Conservation (phyloP, 768 basidiomycete species). For the Lentinus brumalis region DNA sequence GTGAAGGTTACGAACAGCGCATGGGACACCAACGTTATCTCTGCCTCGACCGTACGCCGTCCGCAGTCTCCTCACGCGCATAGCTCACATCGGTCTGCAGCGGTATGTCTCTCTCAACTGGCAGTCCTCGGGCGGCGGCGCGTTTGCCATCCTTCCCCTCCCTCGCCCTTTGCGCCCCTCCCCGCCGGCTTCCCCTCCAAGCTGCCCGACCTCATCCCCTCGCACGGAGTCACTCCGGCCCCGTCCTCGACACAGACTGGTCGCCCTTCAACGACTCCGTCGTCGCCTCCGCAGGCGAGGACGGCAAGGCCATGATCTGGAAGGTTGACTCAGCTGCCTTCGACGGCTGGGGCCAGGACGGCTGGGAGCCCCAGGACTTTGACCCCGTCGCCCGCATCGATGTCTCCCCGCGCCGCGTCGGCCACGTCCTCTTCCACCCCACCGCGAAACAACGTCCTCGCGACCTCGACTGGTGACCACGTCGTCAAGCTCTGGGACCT, state of each 20-base stretch:
- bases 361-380: constrained; percentile 81
- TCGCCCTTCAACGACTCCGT: constrained; percentile 90
- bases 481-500: constrained; percentile 92
- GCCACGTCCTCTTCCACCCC: constrained; percentile 93
- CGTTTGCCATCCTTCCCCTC: constrained; percentile 93
- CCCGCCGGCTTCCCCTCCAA: constrained; percentile 64
- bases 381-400: constrained; percentile 83
- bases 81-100: constrained; percentile 9
- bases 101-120: constrained; percentile 90
- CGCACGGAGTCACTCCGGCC: constrained; percentile 80
- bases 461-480: constrained; percentile 82
- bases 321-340: constrained; percentile 70
- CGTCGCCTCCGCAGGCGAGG: constrained; percentile 91
- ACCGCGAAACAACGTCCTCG: constrained; percentile 85
- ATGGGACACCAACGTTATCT: constrained; percentile 94
- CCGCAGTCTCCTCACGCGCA: constrained; percentile 3
- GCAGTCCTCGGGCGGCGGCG: constrained; percentile 90
- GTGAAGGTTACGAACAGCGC: constrained; percentile 88
- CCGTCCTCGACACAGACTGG: constrained; percentile 96
- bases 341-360: constrained; percentile 83
- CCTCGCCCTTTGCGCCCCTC: constrained; percentile 63
- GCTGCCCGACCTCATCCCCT: constrained; percentile 89
- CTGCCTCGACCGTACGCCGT: constrained; percentile 75
- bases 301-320: constrained; percentile 93
- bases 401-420: constrained; percentile 84